Base-by-base conservation (phyloP, 2,329 filamentous ascomycete species). In the Colletotrichum agaves region DNA sequence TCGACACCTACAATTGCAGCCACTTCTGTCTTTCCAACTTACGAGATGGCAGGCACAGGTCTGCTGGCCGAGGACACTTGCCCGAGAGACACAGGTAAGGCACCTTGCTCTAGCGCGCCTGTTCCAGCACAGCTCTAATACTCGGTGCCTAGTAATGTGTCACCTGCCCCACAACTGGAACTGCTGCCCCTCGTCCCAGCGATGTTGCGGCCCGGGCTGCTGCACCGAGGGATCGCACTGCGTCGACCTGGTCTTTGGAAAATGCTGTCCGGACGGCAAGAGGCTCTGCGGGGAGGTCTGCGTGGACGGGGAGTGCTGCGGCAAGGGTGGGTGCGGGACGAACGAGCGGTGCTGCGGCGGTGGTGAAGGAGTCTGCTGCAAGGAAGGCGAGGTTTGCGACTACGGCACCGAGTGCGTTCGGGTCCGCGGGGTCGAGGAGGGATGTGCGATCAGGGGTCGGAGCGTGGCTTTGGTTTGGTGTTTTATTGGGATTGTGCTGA, bases 141-240 rank as follows among this genome's bases (percentile, higher is more conserved):
- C 3, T 2, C 6, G 8, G 1, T 15, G n/a, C n/a, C n/a, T n/a
- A 69, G 59, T 43, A 15, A 55, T 43, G 41, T 69, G 67, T 43
- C 53, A 69, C 39, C 53, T 57, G n/a, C 57, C 67, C 1, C 66
- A 47, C 66, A 61, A 67, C 61, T 67, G 64, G 64, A 66, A 66
- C 53, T 69, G 66, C 46, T 70, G 65, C 57, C 21, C 52, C 4
- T 19, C 4, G 2, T 35, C 57, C 6, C 39, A 49, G 5, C 52
- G 31, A 3, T 69, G 61, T 35, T 70, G 65, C 61, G 61, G 65
- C 0, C 49, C 61, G 2, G 61, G 68, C 44, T 70, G 65, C 61
- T 70, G 65, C 57, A 52, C 46, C 17, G 1, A 23, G 5, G 56
- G 56, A 11, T 44, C 19, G 3, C 27, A 37, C 49, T 70, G 66